Conservation (phyloP, 2,329 filamentous ascomycete species). For the Diplodia mutila region DNA sequence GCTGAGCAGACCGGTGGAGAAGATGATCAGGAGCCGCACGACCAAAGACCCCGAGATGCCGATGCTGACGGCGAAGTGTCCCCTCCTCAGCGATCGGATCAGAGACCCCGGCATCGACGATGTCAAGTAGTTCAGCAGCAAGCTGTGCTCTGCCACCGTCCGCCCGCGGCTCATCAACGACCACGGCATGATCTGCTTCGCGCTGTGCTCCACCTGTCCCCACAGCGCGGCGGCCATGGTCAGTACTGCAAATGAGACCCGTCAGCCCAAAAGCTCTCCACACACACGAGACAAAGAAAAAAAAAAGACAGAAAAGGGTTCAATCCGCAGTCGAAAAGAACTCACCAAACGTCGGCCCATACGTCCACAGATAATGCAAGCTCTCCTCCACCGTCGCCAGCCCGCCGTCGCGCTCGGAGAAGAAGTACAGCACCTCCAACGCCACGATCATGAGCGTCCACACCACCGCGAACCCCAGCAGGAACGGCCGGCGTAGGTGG, state of each 20-base stretch:
- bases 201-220: neutral
- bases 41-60: neutral
- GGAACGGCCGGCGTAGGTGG: neutral
- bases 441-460: neutral
- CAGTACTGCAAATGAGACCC: neutral
- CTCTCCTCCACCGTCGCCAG: neutral
- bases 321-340: too few species aligned
- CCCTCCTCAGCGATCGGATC: neutral
- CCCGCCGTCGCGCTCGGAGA: neutral
- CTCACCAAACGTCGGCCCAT: constrained; percentile 7
- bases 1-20: constrained; percentile 12
- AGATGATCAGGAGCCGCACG: constrained; percentile 6
- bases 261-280: neutral
- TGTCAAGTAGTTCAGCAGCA: constrained; percentile 15
- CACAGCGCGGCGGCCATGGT: constrained; percentile 6
- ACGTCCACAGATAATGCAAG: constrained; percentile 15
- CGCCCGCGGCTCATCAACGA: neutral
- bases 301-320: neutral
- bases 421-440: neutral
- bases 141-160: neutral
- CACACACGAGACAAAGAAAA: too few species aligned
- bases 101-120: neutral
- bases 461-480: neutral
- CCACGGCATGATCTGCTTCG: constrained; percentile 5
- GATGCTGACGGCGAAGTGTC: constrained; percentile 3